Evolutionary conservation across 768 basidiomycete species (phyloP).

Genomic region (Boletus sensibilis): DNA sequence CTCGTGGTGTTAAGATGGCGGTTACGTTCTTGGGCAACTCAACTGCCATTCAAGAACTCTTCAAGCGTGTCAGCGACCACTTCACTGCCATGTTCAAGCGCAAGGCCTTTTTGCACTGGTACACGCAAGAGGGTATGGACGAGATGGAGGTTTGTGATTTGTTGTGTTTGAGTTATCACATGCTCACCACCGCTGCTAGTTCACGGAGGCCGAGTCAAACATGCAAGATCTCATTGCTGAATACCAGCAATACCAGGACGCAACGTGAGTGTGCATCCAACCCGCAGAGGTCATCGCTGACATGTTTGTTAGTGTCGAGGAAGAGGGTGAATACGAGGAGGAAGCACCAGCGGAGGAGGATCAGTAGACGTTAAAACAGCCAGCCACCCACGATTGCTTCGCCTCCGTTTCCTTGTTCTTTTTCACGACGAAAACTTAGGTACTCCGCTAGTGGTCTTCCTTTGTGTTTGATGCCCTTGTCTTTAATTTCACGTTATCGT

Average conservation of each 20-base stretch:
- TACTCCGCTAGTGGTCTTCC: constrained; percentile 33
- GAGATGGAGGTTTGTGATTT: constrained; percentile 77
- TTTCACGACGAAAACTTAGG: constrained; percentile 39
- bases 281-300: constrained; percentile 9
- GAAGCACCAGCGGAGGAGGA: constrained; percentile 64
- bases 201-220: constrained; percentile 99
- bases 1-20: constrained; percentile 93
- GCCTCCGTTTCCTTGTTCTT: constrained; percentile 11
- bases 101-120: constrained; percentile 99
- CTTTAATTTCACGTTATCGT: constrained; percentile 32
- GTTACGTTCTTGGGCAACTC: constrained; percentile 98
- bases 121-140: constrained; percentile 99
- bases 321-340: constrained; percentile 89
- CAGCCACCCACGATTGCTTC: constrained; percentile 20
- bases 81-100: constrained; percentile 99
- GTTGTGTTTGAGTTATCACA: not conserved
- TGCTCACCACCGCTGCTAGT: constrained; percentile 39
- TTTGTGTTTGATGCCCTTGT: constrained; percentile 29
- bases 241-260: constrained; percentile 96
- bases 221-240: constrained; percentile 99
- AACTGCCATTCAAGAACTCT: constrained; percentile 95
- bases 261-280: constrained; percentile 61
- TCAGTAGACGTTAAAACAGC: constrained; percentile 36
- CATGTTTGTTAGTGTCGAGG: constrained; percentile 60
- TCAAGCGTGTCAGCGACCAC: constrained; percentile 98